Evolutionary conservation across 345 rosid genomes (phyloP), one percentile per base, ranked within the genome.

Genomic region (Citrus inodora): DNA sequence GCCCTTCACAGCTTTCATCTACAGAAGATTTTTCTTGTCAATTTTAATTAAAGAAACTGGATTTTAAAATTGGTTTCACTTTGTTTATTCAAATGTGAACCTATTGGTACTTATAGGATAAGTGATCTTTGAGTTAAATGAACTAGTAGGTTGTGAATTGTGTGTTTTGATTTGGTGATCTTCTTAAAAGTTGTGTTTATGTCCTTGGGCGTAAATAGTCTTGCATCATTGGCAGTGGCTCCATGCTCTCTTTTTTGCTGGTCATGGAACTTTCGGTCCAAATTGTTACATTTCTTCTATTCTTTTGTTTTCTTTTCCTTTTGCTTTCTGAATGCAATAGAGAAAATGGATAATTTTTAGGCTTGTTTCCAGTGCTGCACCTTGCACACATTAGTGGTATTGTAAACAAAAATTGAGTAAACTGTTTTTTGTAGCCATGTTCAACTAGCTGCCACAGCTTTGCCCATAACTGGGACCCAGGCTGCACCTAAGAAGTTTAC

Each of bases 391-490:
- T 51, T 27, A n/a, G 25, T 63, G 5, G 55, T 37, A 35, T 25
- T 55, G 37, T 38, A 4, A 35, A 67, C 59, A 70, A 27, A 13
- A 70, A 62, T 38, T 46, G 63, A 35, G 32, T 33, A 73, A 17
- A 77, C 67, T 56, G 27, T 65, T 80, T 33, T 72, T 61, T 89
- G 85, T 89, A 95, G 99, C 75, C 98, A 95, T 79, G 60, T 95
- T 80, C 96, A 91, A 83, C 91, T 95, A 80, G 99, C 98, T 67
- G 98, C 94, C 78, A 89, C 88, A 16, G 86, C 93, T 66, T 85
- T 95, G 82, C 98, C 98, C 35, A 95, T 95, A 80, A 91, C 93
- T 11, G 99, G 98, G 80, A 86, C 88, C 22, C 89, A 88, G 77
- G 82, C 87, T 78, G 91, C 88, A 76, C 86, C 92, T 24, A 86